phyloP scores from a whole-genome alignment of 1,284 basidiomycete genomes.

The Puccinia horiana region DNA sequence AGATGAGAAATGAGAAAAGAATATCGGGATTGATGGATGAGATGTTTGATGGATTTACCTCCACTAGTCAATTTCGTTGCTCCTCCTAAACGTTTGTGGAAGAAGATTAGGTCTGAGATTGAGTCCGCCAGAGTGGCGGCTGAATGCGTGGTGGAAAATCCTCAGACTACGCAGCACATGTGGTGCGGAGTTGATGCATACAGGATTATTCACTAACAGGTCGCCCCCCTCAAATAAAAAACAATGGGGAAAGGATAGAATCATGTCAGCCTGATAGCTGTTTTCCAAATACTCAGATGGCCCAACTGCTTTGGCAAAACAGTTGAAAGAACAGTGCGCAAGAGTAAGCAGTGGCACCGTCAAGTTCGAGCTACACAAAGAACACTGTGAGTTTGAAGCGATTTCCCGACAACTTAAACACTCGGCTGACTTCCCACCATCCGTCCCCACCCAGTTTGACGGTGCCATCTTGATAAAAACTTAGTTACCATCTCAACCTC shows the following conservation, averaged over 20 bases:
- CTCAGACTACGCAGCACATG: too few species aligned
- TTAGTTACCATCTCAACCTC: too few species aligned
- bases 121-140: too few species aligned
- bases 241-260: background rate
- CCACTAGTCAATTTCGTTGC: too few species aligned
- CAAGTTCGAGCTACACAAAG: conserved; percentile 77
- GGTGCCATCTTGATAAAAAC: background rate
- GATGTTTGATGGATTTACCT: too few species aligned
- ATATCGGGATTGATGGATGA: too few species aligned
- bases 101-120: too few species aligned
- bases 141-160: too few species aligned
- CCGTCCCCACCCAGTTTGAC: background rate
- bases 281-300: conserved; percentile 7
- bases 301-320: conserved; percentile 70
- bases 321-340: conserved; percentile 70
- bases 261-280: background rate
- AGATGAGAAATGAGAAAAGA: too few species aligned
- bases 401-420: background rate
- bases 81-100: too few species aligned
- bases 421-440: background rate
- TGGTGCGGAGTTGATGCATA: too few species aligned
- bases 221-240: background rate
- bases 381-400: conserved; percentile 55
- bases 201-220: too few species aligned
- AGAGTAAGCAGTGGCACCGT: conserved; percentile 65